These are phyloP conservation scores for Botrytis pseudocinerea DNA, from an alignment of 2,329 filamentous ascomycete species.

Conservation along the genomic window DNA sequence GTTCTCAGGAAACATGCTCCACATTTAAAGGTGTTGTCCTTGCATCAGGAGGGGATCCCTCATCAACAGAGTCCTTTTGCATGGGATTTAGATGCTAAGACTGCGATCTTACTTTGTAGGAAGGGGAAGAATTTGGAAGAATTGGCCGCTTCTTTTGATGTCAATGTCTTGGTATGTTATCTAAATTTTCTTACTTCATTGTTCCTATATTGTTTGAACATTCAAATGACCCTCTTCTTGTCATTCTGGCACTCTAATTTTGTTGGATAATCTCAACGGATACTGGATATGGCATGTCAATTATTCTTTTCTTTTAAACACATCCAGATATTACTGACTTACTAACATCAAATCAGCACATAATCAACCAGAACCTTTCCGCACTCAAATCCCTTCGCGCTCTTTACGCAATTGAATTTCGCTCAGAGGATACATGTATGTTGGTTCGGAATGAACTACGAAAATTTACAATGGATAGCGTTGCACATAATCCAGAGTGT, in stretches of 20 bases:
- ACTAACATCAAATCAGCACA: constrained; percentile 48
- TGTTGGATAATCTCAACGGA: not conserved
- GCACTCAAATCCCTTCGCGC: constrained; percentile 53
- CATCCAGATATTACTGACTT: not conserved
- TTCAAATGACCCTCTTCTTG: not conserved
- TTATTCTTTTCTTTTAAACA: not conserved
- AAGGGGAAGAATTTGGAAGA: constrained; percentile 54
- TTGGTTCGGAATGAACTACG: constrained; percentile 57
- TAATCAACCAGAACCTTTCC: constrained; percentile 55
- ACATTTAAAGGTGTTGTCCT: constrained; percentile 57
- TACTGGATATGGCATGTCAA: not conserved
- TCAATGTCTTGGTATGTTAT: constrained; percentile 53
- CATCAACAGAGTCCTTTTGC: constrained; percentile 53
- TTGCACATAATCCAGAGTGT: constrained; percentile 56
- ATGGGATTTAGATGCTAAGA: constrained; percentile 61
- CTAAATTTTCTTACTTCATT: not conserved
- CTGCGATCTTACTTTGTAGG: constrained; percentile 54
- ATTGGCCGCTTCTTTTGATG: constrained; percentile 56
- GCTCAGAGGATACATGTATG: constrained; percentile 54
- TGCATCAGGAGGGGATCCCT: constrained; percentile 56
- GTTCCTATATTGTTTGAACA: not conserved
- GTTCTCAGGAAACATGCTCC: constrained; percentile 59
- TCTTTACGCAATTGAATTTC: constrained; percentile 56
- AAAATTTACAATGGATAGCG: constrained; percentile 59
- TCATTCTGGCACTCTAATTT: no score